A percentile compares a stretch with the other conserved stretches of the same genome.
phyloP scores from a whole-genome alignment of 2,329 filamentous ascomycete species.

The Colletotrichum cuscutae region DNA sequence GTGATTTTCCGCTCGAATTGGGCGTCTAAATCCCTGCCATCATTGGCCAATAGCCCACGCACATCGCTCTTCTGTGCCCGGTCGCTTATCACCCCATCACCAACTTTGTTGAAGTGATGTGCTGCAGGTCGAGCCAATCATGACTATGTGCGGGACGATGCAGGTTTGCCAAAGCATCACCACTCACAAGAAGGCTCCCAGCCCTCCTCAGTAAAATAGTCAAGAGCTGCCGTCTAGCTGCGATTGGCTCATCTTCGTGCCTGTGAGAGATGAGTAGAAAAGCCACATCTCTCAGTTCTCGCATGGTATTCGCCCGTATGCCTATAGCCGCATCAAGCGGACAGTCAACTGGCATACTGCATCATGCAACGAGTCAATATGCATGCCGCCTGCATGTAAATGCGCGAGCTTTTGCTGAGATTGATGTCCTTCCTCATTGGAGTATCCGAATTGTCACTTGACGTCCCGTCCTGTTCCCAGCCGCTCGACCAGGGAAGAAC shows the following conservation, averaged over 20 bases:
- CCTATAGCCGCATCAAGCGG: constrained; percentile 23
- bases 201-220: not conserved
- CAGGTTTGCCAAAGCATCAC: constrained; percentile 31
- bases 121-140: constrained; percentile 29
- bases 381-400: constrained; percentile 30
- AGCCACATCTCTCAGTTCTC: constrained; percentile 1
- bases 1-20: constrained; percentile 12
- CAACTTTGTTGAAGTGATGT: constrained; percentile 13
- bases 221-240: not conserved
- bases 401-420: constrained; percentile 19
- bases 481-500: constrained; percentile 15
- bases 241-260: constrained; percentile 12
- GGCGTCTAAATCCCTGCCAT: constrained; percentile 33
- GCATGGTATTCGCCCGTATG: constrained; percentile 27
- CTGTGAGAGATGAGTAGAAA: constrained; percentile 22
- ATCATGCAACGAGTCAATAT: constrained; percentile 33
- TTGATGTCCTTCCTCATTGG: constrained; percentile 21
- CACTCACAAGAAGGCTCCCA: constrained; percentile 26
- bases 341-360: constrained; percentile 25
- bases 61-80: constrained; percentile 17
- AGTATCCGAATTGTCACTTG: not conserved
- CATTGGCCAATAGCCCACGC: constrained; percentile 24
- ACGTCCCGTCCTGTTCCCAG: not conserved
- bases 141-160: not conserved
- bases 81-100: constrained; percentile 35